Percentiles rank a stretch among this genome's conserved stretches.
phyloP scores from a whole-genome alignment of 1,139 yeast genomes.

The Magnusiomyces clavatus region DNA sequence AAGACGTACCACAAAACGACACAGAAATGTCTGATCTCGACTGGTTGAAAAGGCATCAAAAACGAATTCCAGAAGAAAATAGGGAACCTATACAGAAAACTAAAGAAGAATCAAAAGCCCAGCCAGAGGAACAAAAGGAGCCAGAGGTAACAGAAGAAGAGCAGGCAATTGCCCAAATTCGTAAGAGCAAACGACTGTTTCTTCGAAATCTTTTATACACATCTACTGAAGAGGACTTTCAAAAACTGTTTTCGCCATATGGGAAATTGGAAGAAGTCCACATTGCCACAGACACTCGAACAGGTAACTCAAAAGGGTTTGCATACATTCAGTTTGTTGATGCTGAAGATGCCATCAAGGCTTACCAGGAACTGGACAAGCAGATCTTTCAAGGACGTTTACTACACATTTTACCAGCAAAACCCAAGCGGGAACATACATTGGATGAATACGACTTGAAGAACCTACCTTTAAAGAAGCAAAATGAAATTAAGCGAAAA shows the following conservation, averaged over 20 bases:
- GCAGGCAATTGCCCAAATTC: constrained; percentile 43
- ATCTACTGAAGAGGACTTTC: constrained; percentile 74
- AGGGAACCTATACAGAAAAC: constrained; percentile 28
- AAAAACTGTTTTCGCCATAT: constrained; percentile 45
- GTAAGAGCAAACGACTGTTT: constrained; percentile 73
- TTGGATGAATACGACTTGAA: constrained; percentile 86
- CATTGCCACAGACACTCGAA: constrained; percentile 82
- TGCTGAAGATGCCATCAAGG: constrained; percentile 65
- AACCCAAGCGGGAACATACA: constrained; percentile 59
- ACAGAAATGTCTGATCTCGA: constrained; percentile 69
- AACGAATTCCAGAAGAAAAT: constrained; percentile 51
- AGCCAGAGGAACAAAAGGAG: constrained; percentile 14
- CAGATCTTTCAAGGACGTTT: constrained; percentile 92
- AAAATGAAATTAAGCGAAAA: constrained; percentile 73
- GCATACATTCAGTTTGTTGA: constrained; percentile 71
- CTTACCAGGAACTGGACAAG: constrained; percentile 69
- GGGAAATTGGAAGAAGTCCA: constrained; percentile 52
- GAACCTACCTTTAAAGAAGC: constrained; percentile 87
- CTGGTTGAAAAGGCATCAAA: constrained; percentile 77
- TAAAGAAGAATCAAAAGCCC: constrained; percentile 16
- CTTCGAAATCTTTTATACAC: constrained; percentile 78
- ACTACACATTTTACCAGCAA: constrained; percentile 81
- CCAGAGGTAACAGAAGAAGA: constrained; percentile 39
- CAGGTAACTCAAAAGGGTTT: constrained; percentile 88
- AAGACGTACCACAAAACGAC: constrained; percentile 34